Evolutionary conservation across 768 basidiomycete species (phyloP), one percentile per base, ranked within the genome.

Genomic region (Lactarius indigo): DNA sequence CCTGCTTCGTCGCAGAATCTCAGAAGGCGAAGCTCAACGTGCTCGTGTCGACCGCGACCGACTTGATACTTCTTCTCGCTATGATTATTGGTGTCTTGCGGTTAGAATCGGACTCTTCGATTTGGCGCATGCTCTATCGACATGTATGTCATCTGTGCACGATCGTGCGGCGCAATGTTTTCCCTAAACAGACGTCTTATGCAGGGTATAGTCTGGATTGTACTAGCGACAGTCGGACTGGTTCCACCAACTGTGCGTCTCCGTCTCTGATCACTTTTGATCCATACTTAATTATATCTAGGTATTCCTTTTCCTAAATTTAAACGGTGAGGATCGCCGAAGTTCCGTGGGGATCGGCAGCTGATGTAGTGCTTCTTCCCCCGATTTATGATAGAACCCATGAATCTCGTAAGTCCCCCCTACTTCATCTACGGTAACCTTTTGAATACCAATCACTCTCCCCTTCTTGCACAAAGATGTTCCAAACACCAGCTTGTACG

Each of bases 261-360:
- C 5, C 54, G 15, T 41, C 18, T 37, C 55, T 6, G 5, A 31
- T 39, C 17, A 7, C 10, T 13, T 33, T 30, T 2, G 8, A 31
- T 20, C 30, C 6, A 20, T 63, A 33, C 56, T 58, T 20, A 64
- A 35, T 35, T 12, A 1, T 55, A 20, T 31, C 15, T 23, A 63
- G 62, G 30, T 26, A 35, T 64, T 64, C 42, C 52, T 64, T 31
- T 57, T 58, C 30, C 39, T 64, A 23, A 64, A 64, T 44, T 41
- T 64, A 28, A 64, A 64, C n/a, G 56, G 63, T 64, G 42, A 57
- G 63, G n/a, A 30, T 54, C 20, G 30, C 8, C 10, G 57, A 7
- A 6, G 15, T 18, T 33, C 17, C 37, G 37, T 58, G 17, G 12
- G 13, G 26, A 30, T 26, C 39, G 31, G 52, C 2, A 5, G 62